Conservation (phyloP, 176 grass and related monocot species). For the Neostapfia colusana region DNA sequence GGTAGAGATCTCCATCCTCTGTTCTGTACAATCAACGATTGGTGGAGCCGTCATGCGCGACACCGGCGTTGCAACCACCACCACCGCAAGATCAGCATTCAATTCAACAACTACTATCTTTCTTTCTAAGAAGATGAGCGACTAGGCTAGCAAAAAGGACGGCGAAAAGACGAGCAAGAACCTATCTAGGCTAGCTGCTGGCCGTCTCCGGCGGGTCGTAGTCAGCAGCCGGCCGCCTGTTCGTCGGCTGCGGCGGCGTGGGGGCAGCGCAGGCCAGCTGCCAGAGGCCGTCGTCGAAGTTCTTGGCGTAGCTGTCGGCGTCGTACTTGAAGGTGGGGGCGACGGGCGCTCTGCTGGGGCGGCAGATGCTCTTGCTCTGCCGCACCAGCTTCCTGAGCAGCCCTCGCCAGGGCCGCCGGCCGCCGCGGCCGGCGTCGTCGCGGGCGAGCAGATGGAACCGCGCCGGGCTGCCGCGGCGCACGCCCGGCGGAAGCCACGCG, state of each 20-base stretch:
- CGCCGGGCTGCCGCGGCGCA: constrained; percentile 50
- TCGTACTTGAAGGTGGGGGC: constrained; percentile 68
- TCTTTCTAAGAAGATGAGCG: not conserved
- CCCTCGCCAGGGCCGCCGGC: constrained; percentile 47
- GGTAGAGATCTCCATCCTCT: constrained; percentile 8
- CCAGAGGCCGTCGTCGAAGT: constrained; percentile 80
- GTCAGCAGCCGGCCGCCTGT: not conserved
- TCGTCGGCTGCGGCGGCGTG: not conserved
- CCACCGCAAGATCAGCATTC: constrained; percentile 33
- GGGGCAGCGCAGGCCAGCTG: constrained; percentile 7
- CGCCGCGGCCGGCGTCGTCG: constrained; percentile 28
- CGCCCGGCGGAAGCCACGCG: constrained; percentile 55
- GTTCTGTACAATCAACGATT: constrained; percentile 36
- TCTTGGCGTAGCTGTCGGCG: constrained; percentile 91
- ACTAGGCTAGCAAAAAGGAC: constrained; percentile 7
- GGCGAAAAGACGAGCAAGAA: not conserved
- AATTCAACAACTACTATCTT: constrained; percentile 21
- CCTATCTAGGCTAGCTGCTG: not conserved
- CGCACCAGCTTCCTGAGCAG: constrained; percentile 62
- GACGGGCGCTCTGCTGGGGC: constrained; percentile 24
- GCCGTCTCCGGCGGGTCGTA: not conserved
- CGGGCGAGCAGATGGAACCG: constrained; percentile 68
- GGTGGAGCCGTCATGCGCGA: constrained; percentile 15
- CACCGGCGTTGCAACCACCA: constrained; percentile 43
- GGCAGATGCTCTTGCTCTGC: constrained; percentile 67